These are phyloP conservation scores for Schwanniomyces occidentalis DNA, from an alignment of 805 yeast genomes.

Conservation along the genomic window DNA sequence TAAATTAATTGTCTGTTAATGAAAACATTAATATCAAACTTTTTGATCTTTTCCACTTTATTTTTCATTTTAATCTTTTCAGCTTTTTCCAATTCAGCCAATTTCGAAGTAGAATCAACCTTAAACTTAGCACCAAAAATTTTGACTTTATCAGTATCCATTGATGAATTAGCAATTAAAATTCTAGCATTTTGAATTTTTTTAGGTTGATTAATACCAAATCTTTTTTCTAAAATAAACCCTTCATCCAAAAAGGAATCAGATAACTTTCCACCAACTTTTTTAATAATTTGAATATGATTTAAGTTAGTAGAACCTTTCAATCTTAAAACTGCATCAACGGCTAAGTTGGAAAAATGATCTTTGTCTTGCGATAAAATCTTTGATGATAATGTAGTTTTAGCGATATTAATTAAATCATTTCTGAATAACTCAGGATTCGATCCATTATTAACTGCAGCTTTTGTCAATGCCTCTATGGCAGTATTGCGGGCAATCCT, in stretches of 20 bases:
- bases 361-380: slow-evolving; percentile 94
- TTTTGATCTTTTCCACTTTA: slow-evolving; percentile 86
- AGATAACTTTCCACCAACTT: slow-evolving; percentile 86
- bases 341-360: slow-evolving; percentile 85
- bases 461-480: slow-evolving; percentile 68
- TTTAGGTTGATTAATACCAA: slow-evolving; percentile 94
- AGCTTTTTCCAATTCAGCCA: slow-evolving; percentile 92
- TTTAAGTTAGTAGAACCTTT: slow-evolving; percentile 86
- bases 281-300: slow-evolving; percentile 90
- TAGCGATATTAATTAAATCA: slow-evolving; percentile 85
- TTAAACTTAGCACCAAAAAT: slow-evolving; percentile 97
- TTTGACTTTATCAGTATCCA: slow-evolving; percentile 97
- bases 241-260: slow-evolving; percentile 97
- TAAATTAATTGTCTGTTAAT: slow-evolving; percentile 95
- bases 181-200: slow-evolving; percentile 79
- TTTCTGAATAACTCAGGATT: slow-evolving; percentile 61
- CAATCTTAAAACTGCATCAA: slow-evolving; percentile 87
- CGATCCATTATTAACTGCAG: slow-evolving; percentile 72
- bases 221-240: slow-evolving; percentile 84
- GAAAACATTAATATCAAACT: slow-evolving; percentile 84
- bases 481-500: slow-evolving; percentile 90
- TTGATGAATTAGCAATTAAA: slow-evolving; percentile 89
- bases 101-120: slow-evolving; percentile 90
- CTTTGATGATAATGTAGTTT: slow-evolving; percentile 90
- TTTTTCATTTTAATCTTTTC: slow-evolving; percentile 90